Base-by-base conservation (phyloP, 139 green algal genomes). In the Axilococcus clingmanii region DNA sequence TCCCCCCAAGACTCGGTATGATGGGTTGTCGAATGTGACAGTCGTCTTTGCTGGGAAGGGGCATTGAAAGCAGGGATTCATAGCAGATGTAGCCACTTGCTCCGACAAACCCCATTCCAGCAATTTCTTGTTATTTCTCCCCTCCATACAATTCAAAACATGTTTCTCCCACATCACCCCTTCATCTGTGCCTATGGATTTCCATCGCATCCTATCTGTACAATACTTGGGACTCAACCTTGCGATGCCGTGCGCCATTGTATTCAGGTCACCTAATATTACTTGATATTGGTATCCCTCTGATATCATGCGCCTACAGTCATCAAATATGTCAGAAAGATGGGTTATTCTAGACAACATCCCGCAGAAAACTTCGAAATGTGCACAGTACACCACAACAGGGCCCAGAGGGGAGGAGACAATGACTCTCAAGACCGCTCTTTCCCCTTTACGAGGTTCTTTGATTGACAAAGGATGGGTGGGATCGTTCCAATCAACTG, bases 311-410 rank as follows among this genome's bases (percentile, higher is more conserved):
- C 38, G 16, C 20, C 61, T 59, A 30, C 65, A 74, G 51, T 91
- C 71, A 0, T 27, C 20, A 25, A 92, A 50, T 25, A 94, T 76
- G 53, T 92, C 84, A 17, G 74, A 60, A 33, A 88, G 84, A 57
- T 94, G 86, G 43, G 61, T 59, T 44, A 93, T 74, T 6, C 86
- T 71, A 1, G 57, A 62, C 48, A 87, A 52, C 57, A 87, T 81
- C 36, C 86, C 86, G 45, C 84, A 94, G 54, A 94, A 94, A 8
- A 90, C 83, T 74, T 94, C 85, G 48, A 94, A 55, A 61, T 94
- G 85, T 2, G 75, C 71, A 41, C 51, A 82, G 69, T 94, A 94
- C 28, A 87, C 68, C 14, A 86, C 48, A 22, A 94, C 35, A 0
- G 66, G 69, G 7, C 72, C 80, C 22, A 70, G 50, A 14, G 15